Evolutionary conservation across 352 stramenopile genomes (phyloP).

Genomic region (Phytophthora quininea): DNA sequence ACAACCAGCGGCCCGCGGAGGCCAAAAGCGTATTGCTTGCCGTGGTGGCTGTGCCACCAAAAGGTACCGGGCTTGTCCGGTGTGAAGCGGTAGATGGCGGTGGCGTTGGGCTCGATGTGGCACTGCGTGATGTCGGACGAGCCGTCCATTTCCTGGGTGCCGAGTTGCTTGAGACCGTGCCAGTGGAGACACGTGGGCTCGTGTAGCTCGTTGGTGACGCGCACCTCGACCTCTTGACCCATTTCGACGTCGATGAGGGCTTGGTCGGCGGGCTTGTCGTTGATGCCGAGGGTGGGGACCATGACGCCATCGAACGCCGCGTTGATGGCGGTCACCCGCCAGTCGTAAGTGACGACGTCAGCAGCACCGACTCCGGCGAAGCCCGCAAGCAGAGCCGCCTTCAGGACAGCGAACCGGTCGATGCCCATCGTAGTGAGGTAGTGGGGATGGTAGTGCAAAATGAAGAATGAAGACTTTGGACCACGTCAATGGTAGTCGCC

Average conservation of each 20-base stretch:
- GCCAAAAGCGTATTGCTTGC: conserved; percentile 37
- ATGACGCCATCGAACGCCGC: conserved; percentile 30
- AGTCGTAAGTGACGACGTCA: conserved; percentile 36
- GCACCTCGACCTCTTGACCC: conserved; percentile 35
- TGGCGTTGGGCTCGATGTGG: conserved; percentile 29
- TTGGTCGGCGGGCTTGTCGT: conserved; percentile 32
- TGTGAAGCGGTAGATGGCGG: conserved; percentile 33
- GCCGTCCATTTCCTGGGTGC: conserved; percentile 45
- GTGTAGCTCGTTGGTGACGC: conserved; percentile 31
- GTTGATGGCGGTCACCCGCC: conserved; percentile 27
- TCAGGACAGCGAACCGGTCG: background rate
- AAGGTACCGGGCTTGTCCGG: conserved; percentile 39
- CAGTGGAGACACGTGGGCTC: conserved; percentile 41
- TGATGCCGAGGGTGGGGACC: conserved; percentile 32
- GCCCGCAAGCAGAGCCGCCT: conserved; percentile 5
- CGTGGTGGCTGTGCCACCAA: conserved; percentile 49
- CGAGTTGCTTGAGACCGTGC: conserved; percentile 43
- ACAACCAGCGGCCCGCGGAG: conserved; percentile 43
- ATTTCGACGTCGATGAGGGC: conserved; percentile 34
- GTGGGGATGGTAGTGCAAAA: conserved; percentile 5
- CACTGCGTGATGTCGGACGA: conserved; percentile 44
- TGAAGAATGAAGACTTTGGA: conserved; percentile 1
- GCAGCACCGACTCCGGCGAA: conserved; percentile 7
- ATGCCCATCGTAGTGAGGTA: conserved; percentile 11
- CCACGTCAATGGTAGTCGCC: background rate